Evolutionary conservation across 805 yeast species (phyloP).

Genomic region (Kluyveromyces nonfermentans): DNA sequence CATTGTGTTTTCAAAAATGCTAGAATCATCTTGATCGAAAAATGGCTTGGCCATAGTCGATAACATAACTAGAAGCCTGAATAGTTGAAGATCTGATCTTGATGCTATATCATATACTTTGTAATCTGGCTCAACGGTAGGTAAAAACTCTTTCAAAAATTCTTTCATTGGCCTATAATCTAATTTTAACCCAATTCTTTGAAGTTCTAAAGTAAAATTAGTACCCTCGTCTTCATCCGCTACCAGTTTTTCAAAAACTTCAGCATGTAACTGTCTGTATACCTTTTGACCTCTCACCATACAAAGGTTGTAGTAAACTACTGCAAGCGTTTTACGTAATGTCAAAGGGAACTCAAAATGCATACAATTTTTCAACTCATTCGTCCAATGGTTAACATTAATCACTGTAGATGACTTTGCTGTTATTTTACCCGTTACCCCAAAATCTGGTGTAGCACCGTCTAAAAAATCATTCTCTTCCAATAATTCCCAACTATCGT

Average conservation of each 20-base stretch:
- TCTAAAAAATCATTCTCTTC: slow-evolving; percentile 22
- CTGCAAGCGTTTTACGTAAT: slow-evolving; percentile 50
- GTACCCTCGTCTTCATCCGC: slow-evolving; percentile 28
- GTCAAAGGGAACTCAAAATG: slow-evolving; percentile 66
- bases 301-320: slow-evolving; percentile 62
- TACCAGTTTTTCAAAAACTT: slow-evolving; percentile 50
- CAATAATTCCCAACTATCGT: slow-evolving; percentile 22
- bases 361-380: slow-evolving; percentile 70
- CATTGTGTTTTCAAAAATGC: slow-evolving; percentile 38
- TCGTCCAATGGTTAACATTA: slow-evolving; percentile 76
- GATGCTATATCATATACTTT: slow-evolving; percentile 30
- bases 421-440: slow-evolving; percentile 47
- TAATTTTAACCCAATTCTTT: slow-evolving; percentile 24
- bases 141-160: slow-evolving; percentile 30
- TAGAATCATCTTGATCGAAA: slow-evolving; percentile 35
- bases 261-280: slow-evolving; percentile 50
- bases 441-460: slow-evolving; percentile 30
- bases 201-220: slow-evolving; percentile 25
- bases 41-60: slow-evolving; percentile 47
- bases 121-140: slow-evolving; percentile 40
- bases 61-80: slow-evolving; percentile 40
- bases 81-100: slow-evolving; percentile 38
- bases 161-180: slow-evolving; percentile 30
- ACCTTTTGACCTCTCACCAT: slow-evolving; percentile 64
- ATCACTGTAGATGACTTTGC: slow-evolving; percentile 66